Conservation (phyloP, 768 basidiomycete genomes). For the Phaeotremella skinneri region DNA sequence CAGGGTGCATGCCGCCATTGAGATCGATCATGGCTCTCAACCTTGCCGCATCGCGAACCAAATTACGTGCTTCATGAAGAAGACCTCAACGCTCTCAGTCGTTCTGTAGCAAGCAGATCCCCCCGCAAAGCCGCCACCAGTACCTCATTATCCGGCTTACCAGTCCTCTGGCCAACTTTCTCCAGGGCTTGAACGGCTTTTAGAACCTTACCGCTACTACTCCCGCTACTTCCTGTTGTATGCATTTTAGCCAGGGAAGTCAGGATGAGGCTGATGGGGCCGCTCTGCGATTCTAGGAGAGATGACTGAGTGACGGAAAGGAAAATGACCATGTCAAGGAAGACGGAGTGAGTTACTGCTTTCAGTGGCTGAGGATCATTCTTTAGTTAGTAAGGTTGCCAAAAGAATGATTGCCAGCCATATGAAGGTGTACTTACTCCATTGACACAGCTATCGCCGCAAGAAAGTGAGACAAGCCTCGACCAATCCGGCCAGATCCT, state of each 20-base stretch:
- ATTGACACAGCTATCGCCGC: conserved; percentile 32
- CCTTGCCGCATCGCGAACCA: too few relatives aligned
- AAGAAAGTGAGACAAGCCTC: conserved; percentile 27
- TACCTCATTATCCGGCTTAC: conserved; percentile 2
- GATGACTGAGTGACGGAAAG: conserved; percentile 17
- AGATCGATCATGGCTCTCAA: conserved; percentile 27
- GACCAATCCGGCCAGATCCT: conserved; percentile 38
- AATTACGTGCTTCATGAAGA: too few relatives aligned
- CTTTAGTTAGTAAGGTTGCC: neutral
- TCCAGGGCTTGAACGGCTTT: conserved; percentile 22
- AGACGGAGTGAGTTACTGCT: conserved; percentile 30
- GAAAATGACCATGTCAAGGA: conserved; percentile 36
- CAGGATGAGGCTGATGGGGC: conserved; percentile 13
- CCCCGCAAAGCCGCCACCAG: conserved; percentile 17
- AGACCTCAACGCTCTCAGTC: conserved; percentile 17
- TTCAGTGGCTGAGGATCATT: conserved; percentile 24
- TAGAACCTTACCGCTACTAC: conserved; percentile 18
- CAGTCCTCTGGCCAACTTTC: conserved; percentile 1
- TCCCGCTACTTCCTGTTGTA: conserved; percentile 4
- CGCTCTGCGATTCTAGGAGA: conserved; percentile 12
- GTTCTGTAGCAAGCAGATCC: conserved; percentile 34
- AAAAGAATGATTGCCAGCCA: neutral
- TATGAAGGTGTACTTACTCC: conserved; percentile 23
- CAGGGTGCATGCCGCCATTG: conserved; percentile 37
- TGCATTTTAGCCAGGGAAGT: conserved; percentile 13